Conservation (phyloP, 2,329 filamentous ascomycete genomes). For the Ceratocystis lukuohia region DNA sequence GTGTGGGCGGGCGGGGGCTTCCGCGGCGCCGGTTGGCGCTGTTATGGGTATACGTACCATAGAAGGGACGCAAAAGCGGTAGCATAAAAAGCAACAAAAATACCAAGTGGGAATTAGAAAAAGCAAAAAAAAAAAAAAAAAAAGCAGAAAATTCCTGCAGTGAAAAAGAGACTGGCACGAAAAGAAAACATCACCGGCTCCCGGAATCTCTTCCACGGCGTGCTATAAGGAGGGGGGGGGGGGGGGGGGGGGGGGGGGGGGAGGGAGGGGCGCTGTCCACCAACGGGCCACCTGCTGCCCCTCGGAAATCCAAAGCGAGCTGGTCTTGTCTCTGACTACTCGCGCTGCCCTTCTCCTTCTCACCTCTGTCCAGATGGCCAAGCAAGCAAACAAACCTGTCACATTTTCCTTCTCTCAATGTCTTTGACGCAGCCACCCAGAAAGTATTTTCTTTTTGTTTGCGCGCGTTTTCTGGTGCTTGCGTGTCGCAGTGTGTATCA, state of each 20-base stretch:
- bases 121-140: not conserved
- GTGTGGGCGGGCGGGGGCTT: not conserved
- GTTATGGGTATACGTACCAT: not conserved
- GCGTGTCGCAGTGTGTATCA: not conserved
- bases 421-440: not conserved
- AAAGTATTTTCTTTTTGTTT: not conserved
- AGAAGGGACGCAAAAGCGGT: not conserved
- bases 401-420: not conserved
- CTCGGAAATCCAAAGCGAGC: too few relatives aligned
- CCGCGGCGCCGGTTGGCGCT: too few relatives aligned
- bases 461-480: not conserved
- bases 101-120: too few relatives aligned
- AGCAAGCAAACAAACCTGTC: not conserved
- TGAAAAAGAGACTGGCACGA: not conserved
- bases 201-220: not conserved
- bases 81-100: not conserved
- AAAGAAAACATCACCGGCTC: not conserved
- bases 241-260: too few relatives aligned
- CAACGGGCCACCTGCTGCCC: too few relatives aligned
- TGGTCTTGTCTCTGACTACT: not conserved
- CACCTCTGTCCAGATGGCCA: not conserved
- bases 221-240: too few relatives aligned
- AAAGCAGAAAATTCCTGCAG: not conserved
- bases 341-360: not conserved
- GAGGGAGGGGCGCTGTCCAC: too few relatives aligned